A percentile compares a stretch with the other conserved stretches of the same genome.
phyloP scores from a whole-genome alignment of 1,284 basidiomycete species.

The Salmacisia buchloeana region DNA sequence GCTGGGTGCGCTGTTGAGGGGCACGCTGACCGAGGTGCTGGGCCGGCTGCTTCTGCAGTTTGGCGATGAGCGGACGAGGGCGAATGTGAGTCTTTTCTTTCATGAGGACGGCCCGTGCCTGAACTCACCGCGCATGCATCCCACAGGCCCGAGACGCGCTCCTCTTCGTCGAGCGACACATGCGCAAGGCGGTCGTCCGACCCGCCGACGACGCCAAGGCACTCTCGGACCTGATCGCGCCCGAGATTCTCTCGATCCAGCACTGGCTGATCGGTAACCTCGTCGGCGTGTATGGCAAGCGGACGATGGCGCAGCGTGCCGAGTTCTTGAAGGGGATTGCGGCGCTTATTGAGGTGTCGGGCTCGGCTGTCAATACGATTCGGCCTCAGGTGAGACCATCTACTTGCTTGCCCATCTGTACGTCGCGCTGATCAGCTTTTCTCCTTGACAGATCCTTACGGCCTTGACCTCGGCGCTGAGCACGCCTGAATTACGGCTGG shows the following conservation, averaged over 20 bases:
- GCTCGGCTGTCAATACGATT: conserved; percentile 43
- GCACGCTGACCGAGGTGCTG: conserved; percentile 29
- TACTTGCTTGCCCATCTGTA: conserved; percentile 13
- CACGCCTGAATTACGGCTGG: conserved; percentile 67
- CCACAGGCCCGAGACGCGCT: conserved; percentile 12
- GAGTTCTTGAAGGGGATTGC: conserved; percentile 63
- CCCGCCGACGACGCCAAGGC: conserved; percentile 41
- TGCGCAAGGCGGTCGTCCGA: conserved; percentile 23
- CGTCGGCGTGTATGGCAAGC: conserved; percentile 37
- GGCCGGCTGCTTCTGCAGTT: conserved; percentile 43
- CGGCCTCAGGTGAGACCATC: conserved; percentile 55
- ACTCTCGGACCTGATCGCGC: conserved; percentile 24
- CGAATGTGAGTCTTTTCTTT: neutral
- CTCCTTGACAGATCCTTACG: conserved; percentile 67
- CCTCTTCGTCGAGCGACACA: conserved; percentile 12
- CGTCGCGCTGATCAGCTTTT: conserved; percentile 17
- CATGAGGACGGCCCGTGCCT: conserved; percentile 8
- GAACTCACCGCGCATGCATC: conserved; percentile 27
- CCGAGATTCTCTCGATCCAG: conserved; percentile 8
- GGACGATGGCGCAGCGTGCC: conserved; percentile 29
- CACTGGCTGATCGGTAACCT: conserved; percentile 21
- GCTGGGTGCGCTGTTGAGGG: conserved; percentile 7
- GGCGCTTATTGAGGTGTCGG: conserved; percentile 67
- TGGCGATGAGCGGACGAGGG: conserved; percentile 27
- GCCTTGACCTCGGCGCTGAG: conserved; percentile 83